Evolutionary conservation across 495 filamentous ascomycete genomes (phyloP), one percentile per base, ranked within the genome.

Genomic region (Saxophila tyrrhenica): DNA sequence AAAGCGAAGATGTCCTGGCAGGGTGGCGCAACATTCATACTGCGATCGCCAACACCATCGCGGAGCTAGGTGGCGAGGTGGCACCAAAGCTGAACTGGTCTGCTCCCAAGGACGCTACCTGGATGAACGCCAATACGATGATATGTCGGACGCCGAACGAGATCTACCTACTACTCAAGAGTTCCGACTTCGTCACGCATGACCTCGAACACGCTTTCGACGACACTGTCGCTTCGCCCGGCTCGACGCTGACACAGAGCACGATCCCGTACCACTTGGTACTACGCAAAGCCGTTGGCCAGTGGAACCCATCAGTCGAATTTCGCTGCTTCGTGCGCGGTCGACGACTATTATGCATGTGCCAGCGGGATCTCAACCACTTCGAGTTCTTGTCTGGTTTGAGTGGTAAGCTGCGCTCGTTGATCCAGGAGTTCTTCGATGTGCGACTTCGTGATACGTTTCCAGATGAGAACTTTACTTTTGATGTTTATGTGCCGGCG

Each of bases 31-130:
- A 86, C 19, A 77, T 90, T 1, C 94, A 99, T 69, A 65, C 77
- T 38, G 66, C 77, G 47, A 84, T 99, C 64, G 84, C 82, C 67
- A 66, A 74, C 16, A 84, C 80, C 3, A 95, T 99, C 58, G 62
- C 75, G 2, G 80, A 86, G 52, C 76, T 96, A 0, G 87, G 85
- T 29, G 91, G 92, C 54, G 80, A 79, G 29, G 89, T 89, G 0
- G 79, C 81, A 0, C 94, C 94, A 1, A 99, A 99, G 64, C 73
- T 99, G 22, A 95, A 97, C 73, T 99, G 92, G 92, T 95, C 89
- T 25, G 80, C 86, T 2, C 92, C 92, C 0, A 96, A 96, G 67
- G 92, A 99, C 65, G 94, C 92, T 9, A 86, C 85, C n/a, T 96
- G 87, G 81, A 97, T 98, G 70, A 79, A 78, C 15, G 82, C 87